phyloP scores from a whole-genome alignment of 2,329 filamentous ascomycete species.

The Penicillium sp. region DNA sequence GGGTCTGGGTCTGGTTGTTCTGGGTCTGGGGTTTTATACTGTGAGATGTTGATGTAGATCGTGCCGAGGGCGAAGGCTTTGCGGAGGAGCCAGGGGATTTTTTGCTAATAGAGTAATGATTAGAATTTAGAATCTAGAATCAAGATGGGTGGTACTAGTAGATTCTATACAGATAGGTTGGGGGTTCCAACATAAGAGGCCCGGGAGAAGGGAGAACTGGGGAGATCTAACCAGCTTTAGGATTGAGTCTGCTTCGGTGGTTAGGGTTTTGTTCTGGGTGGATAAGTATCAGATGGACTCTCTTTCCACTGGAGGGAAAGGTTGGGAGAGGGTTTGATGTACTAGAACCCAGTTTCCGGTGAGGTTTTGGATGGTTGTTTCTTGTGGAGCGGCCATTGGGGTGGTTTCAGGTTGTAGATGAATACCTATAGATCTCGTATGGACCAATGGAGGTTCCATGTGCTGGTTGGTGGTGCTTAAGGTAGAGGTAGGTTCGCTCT shows the following conservation, averaged over 20 bases:
- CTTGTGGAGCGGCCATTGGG: not conserved
- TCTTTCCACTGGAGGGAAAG: too few species aligned
- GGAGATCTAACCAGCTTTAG: not conserved
- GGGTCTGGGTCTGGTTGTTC: not conserved
- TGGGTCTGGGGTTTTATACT: not conserved
- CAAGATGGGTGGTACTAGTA: too few species aligned
- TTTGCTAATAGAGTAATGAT: not conserved
- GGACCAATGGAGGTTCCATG: too few species aligned
- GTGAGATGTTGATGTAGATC: constrained; percentile 1
- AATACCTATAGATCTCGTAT: too few species aligned
- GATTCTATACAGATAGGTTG: too few species aligned
- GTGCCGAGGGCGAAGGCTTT: constrained; percentile 5
- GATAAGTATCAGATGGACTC: too few species aligned
- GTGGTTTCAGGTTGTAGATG: too few species aligned
- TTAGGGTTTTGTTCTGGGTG: constrained; percentile 1
- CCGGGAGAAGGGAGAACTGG: not conserved
- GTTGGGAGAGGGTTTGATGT: not conserved
- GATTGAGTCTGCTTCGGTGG: not conserved
- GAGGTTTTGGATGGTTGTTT: not conserved
- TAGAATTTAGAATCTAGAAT: too few species aligned
- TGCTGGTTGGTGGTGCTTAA: too few species aligned
- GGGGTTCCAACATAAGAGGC: not conserved
- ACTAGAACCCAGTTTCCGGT: constrained; percentile 4
- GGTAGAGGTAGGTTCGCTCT: too few species aligned
- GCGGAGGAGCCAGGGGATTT: constrained; percentile 1